Base-by-base conservation (phyloP, 2,329 filamentous ascomycete species). In the Fusarium tanahbumbuense region DNA sequence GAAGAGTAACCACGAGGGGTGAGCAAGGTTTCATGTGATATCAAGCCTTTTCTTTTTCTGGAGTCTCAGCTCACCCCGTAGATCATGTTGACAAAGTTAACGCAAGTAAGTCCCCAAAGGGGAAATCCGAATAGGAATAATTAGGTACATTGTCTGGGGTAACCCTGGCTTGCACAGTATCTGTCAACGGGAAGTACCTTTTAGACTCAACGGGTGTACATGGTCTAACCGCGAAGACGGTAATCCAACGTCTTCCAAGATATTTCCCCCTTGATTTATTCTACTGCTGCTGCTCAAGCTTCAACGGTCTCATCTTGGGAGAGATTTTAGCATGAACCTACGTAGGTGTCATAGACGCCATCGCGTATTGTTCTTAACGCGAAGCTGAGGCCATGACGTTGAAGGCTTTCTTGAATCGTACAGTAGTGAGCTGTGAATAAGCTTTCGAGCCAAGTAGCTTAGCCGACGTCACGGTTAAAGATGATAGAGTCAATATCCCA, bases 21-120 rank as follows among this genome's bases (percentile, higher is more conserved):
- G 16, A 42, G 32, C 16, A 70, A 71, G 49, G 64, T 68, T 74
- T 56, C 42, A 44, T 61, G 34, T 41, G 30, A 40, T 60, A 27
- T 32, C 40, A 45, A 40, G 22, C 54, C 40, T 59, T 37, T 49
- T 46, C 42, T 45, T 25, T 25, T 28, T 5, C 27, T 28, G 53
- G 46, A 15, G 41, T 58, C 56, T 44, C 65, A 64, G 62, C 56
- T 47, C 56, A 44, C 50, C 50, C 40, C 45, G 42, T 28, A 30
- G 58, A 64, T 68, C 64, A 45, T 34, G 9, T 55, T 30, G 23
- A 18, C 13, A 13, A 30, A 30, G 28, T 30, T 30, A 30, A 55
- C 58, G 49, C 62, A 64, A 60, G 32, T 44, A 59, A 48, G 45
- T 27, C 46, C 48, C 40, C n/a, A 59, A 48, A 47, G n/a, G 30